These are phyloP conservation scores for Canariomyces notabilis DNA, from an alignment of 2,329 filamentous ascomycete species.

Conservation along the genomic window DNA sequence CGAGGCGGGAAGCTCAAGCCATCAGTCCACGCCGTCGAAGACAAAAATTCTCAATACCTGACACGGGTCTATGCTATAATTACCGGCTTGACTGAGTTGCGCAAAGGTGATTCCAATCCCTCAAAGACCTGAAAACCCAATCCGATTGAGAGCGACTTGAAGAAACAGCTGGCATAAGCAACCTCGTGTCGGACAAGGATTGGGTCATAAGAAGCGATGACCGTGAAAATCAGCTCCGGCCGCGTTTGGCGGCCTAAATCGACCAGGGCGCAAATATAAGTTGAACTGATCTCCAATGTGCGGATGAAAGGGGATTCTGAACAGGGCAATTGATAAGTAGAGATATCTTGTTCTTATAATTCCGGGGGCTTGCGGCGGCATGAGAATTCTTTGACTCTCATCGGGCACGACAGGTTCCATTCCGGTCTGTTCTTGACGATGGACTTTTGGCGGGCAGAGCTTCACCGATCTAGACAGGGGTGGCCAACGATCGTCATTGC, in stretches of 20 bases:
- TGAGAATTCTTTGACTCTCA: not conserved
- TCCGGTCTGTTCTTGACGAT: too few relatives aligned
- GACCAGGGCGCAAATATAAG: not conserved
- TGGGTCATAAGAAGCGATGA: slow-evolving; percentile 7
- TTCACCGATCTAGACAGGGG: slow-evolving; percentile 10
- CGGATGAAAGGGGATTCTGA: not conserved
- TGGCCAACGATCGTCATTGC: slow-evolving; percentile 18
- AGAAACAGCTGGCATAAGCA: not conserved
- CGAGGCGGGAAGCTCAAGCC: too few relatives aligned
- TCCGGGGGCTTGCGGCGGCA: not conserved
- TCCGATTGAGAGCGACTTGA: too few relatives aligned
- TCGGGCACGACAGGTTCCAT: not conserved
- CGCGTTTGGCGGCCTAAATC: not conserved
- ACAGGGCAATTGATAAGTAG: not conserved
- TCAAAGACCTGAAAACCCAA: too few relatives aligned
- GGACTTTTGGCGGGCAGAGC: slow-evolving; percentile 14
- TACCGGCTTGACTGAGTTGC: too few relatives aligned
- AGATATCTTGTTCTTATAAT: not conserved
- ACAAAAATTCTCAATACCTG: not conserved
- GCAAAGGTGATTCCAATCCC: too few relatives aligned
- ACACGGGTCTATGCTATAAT: too few relatives aligned
- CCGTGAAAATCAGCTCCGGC: not conserved
- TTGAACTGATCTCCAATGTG: not conserved
- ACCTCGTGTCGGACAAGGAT: slow-evolving; percentile 15
- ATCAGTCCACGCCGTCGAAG: too few relatives aligned